phyloP scores from a whole-genome alignment of 192 early-diverging fungal species.

The Rhizoclosmatium sp. region DNA sequence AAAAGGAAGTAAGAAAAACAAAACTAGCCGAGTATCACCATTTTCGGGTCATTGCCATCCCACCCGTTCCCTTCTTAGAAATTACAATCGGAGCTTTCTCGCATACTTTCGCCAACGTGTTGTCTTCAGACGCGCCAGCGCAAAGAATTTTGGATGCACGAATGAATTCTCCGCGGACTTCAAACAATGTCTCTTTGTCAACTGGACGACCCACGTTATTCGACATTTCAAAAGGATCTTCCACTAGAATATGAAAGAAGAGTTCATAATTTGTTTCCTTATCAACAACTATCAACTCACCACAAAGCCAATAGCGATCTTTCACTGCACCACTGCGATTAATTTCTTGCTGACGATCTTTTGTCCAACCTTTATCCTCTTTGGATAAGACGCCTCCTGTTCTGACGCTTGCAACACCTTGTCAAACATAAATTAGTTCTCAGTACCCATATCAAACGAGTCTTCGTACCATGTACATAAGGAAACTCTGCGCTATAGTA shows the following conservation, averaged over 20 bases:
- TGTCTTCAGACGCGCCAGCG: conserved; percentile 29
- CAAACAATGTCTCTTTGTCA: conserved; percentile 46
- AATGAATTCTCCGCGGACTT: conserved; percentile 46
- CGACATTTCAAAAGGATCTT: conserved; percentile 47
- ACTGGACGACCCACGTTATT: conserved; percentile 46
- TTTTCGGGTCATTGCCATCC: conserved; percentile 7
- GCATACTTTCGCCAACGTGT: conserved; percentile 28
- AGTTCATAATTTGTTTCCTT: neutral
- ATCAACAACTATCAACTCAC: conserved; percentile 7
- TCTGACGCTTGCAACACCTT: conserved; percentile 42
- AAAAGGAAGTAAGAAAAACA: neutral
- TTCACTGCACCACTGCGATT: conserved; percentile 40
- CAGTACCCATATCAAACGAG: neutral
- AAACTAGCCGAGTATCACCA: conserved; percentile 1
- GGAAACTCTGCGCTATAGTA: conserved; percentile 47
- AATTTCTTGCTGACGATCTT: conserved; percentile 45
- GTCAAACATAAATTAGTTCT: neutral
- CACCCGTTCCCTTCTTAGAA: conserved; percentile 23
- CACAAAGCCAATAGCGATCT: conserved; percentile 48
- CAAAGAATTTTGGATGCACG: conserved; percentile 40
- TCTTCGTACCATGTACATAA: conserved; percentile 38
- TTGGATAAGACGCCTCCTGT: conserved; percentile 41
- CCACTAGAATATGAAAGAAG: conserved; percentile 31
- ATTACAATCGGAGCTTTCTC: conserved; percentile 36
- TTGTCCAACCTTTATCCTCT: conserved; percentile 49